Evolutionary conservation across 148 eudicot species (phyloP), one percentile per base, ranked within the genome.

Genomic region (Euryodendron excelsum): DNA sequence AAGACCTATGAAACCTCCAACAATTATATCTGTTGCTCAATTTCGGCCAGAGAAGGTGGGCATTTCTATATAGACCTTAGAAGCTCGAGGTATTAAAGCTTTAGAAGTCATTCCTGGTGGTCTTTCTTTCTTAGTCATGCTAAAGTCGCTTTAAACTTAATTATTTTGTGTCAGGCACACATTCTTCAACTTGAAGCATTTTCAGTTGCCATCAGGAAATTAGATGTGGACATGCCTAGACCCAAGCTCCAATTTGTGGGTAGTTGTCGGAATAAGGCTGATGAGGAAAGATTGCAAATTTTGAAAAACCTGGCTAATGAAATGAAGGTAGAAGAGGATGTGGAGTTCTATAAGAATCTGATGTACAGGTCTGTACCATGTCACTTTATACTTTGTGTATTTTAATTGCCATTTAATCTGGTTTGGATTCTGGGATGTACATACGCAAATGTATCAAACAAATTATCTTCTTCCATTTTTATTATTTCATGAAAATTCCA

Each of bases 11-110:
- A 31, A 69, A 27, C 83, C 86, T 55, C 88, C 91, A 65, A 76
- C 84, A 66, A 85, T 96, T 47, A 89, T 96, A 78, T 93, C 98
- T 33, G 98, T 93, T 85, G 99, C 98, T 83, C 99, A 92, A 79
- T 96, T 96, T 84, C 97, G 99, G 84, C 99, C 98, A 73, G 99
- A 96, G 87, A 96, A 95, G 97, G 98, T 93, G 85, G 78, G 84
- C 83, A 86, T 84, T 78, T 81, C 69, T 80, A 78, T 78, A 68
- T 36, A n/a, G n/a, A n/a, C n/a, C n/a, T n/a, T n/a, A n/a, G n/a
- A n/a, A n/a, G n/a, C n/a, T n/a, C n/a, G n/a, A n/a, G n/a, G n/a
- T n/a, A n/a, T n/a, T n/a, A n/a, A n/a, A n/a, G 66, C 77, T 67
- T 72, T 36, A 56, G 69, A 74, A 39, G 27, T 80, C 36, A 71